A percentile compares a stretch with the other conserved stretches of the same genome.
Conservation (phyloP, 345 rosid genomes). For the Corchorus olitorius region DNA sequence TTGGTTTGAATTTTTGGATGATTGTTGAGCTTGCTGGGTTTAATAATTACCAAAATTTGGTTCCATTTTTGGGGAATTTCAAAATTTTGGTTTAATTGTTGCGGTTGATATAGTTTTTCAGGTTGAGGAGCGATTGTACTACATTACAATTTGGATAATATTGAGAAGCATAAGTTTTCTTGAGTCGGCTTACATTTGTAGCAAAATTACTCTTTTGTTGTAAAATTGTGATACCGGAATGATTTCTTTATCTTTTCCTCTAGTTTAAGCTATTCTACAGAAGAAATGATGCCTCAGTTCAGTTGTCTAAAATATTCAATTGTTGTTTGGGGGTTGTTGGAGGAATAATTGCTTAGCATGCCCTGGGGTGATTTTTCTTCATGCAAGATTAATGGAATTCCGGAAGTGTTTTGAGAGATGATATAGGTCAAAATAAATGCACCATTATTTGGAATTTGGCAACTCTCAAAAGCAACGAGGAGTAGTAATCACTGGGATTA, state of each 20-base stretch:
- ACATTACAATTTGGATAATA: background rate
- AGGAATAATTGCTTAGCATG: background rate
- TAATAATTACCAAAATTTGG: background rate
- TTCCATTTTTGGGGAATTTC: background rate
- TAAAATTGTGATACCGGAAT: background rate
- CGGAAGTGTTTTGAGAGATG: background rate
- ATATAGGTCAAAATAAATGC: background rate
- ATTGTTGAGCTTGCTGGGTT: background rate
- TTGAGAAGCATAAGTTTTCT: background rate
- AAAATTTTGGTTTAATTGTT: conserved; percentile 1
- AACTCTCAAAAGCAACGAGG: background rate
- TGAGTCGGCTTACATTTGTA: background rate
- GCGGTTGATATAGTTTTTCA: background rate
- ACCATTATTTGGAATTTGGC: background rate
- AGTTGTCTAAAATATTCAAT: background rate
- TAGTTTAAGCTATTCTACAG: background rate
- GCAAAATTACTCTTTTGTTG: background rate
- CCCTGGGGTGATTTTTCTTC: background rate
- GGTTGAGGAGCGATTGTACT: background rate
- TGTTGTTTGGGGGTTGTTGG: background rate
- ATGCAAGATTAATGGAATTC: background rate
- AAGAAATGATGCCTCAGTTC: background rate
- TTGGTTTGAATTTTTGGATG: background rate
- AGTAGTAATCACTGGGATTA: background rate
- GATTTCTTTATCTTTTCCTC: background rate